Conservation (phyloP, 306 rosid species). For the Casuarina glauca region DNA sequence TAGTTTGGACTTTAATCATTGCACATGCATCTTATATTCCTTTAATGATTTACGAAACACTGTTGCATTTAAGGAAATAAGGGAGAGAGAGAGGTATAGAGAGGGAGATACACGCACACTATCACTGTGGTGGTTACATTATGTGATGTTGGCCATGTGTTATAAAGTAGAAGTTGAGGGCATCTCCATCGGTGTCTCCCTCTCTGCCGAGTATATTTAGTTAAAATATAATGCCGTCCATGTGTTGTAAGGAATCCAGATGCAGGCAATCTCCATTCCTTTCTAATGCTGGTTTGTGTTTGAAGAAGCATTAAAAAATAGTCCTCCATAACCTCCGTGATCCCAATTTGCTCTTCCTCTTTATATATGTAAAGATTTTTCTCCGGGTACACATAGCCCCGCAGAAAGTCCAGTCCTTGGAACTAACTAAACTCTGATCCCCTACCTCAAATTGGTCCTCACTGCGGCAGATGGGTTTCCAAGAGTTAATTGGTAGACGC, state of each 20-base stretch:
- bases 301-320: constrained; percentile 18
- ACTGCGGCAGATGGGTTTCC: constrained; percentile 45
- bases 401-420: constrained; percentile 2
- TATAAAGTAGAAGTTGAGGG: constrained; percentile 21
- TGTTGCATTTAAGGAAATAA: constrained; percentile 23
- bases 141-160: constrained; percentile 58
- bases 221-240: constrained; percentile 33
- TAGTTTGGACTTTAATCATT: constrained; percentile 57
- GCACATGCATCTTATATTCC: constrained; percentile 88
- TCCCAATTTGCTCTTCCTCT: constrained; percentile 18
- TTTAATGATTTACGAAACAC: constrained; percentile 40
- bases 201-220: constrained; percentile 22
- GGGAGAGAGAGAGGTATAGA: not conserved
- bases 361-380: not conserved
- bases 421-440: not conserved
- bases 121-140: constrained; percentile 33
- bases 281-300: constrained; percentile 6
- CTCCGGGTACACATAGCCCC: not conserved
- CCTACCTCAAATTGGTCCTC: not conserved
- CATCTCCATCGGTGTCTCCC: constrained; percentile 39
- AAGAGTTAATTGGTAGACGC: constrained; percentile 35
- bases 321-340: constrained; percentile 8
- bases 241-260: constrained; percentile 39
- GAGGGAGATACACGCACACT: not conserved
- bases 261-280: constrained; percentile 25